Evolutionary conservation across 345 rosid genomes (phyloP).

Genomic region (Rhizophora apiculata): DNA sequence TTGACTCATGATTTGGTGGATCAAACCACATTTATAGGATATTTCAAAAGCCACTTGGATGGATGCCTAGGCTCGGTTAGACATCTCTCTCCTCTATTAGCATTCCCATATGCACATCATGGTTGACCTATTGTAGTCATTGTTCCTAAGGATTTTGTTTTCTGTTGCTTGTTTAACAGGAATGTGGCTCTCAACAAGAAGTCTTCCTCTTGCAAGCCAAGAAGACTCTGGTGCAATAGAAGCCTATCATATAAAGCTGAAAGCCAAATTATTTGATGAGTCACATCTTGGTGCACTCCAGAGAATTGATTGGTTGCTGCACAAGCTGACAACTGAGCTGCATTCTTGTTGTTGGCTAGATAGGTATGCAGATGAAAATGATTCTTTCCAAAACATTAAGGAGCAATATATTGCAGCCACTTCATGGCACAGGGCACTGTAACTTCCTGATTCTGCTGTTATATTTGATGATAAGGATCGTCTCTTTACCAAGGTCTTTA

Average conservation of each 20-base stretch:
- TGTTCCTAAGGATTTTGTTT: constrained; percentile 1
- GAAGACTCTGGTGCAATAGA: constrained; percentile 95
- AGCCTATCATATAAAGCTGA: constrained; percentile 91
- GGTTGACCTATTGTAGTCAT: background rate
- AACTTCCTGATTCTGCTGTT: constrained; percentile 78
- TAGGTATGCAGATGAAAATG: constrained; percentile 86
- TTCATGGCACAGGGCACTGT: constrained; percentile 84
- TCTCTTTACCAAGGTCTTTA: constrained; percentile 57
- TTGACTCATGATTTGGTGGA: constrained; percentile 71
- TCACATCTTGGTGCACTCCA: constrained; percentile 88
- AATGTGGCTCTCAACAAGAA: constrained; percentile 85
- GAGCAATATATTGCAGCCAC: constrained; percentile 89
- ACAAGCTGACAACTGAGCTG: constrained; percentile 85
- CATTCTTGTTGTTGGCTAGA: constrained; percentile 94
- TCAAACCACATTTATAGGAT: constrained; percentile 71
- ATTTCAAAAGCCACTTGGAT: constrained; percentile 76
- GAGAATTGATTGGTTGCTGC: constrained; percentile 96
- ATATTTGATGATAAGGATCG: constrained; percentile 43
- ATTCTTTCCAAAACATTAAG: constrained; percentile 76
- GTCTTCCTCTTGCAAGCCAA: constrained; percentile 96
- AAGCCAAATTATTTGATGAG: constrained; percentile 76
- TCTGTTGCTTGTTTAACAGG: constrained; percentile 37
- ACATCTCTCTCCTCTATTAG: constrained; percentile 14
- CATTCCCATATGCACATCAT: background rate
- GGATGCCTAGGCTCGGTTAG: constrained; percentile 94